Evolutionary conservation across 257 asterid species (phyloP), one percentile per base, ranked within the genome.

Genomic region (Capsicum rhomboideum): DNA sequence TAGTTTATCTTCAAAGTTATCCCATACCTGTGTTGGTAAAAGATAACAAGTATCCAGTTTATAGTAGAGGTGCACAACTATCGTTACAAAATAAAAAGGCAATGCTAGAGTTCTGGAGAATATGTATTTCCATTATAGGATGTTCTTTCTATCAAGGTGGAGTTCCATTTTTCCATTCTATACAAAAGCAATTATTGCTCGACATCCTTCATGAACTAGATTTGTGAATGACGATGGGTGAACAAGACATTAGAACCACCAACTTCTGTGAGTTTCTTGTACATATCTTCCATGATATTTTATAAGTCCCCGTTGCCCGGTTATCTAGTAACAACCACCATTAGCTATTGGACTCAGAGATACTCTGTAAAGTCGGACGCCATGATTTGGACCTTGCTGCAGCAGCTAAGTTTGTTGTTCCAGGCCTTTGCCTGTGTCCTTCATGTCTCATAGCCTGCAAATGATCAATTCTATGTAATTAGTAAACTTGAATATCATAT

Each of bases 311-410:
- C 58, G 6, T 21, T 74, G 40, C 26, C 61, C 81, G 17, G 17
- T 66, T 26, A 80, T 37, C 59, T 28, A 44, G 50, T 26, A 72
- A 53, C 37, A 52, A 77, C 67, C 21, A 16, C 12, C 77, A 63
- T 89, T 84, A 84, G 85, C 87, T 83, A n/a, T 83, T 85, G 78
- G 88, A 75, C 84, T 89, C 92, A 2, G 90, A 87, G 42, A 89
- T 89, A 83, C 92, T 89, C 42, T 89, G 89, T 82, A 89, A 85
- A 52, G 89, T 82, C 1, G 92, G 92, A 68, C 88, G 85, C 92
- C 92, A 89, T 28, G 88, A 85, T 88, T 89, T 89, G 49, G 89
- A 84, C 80, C 88, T 83, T 72, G 83, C 77, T 7, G 59, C 63
- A 29, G 78, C 79, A 42, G 83, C 66, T 1, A 68, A 55, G 80